These are phyloP conservation scores for Diaporthe sp. DNA, from an alignment of 2,329 filamentous ascomycete genomes.

Conservation along the genomic window DNA sequence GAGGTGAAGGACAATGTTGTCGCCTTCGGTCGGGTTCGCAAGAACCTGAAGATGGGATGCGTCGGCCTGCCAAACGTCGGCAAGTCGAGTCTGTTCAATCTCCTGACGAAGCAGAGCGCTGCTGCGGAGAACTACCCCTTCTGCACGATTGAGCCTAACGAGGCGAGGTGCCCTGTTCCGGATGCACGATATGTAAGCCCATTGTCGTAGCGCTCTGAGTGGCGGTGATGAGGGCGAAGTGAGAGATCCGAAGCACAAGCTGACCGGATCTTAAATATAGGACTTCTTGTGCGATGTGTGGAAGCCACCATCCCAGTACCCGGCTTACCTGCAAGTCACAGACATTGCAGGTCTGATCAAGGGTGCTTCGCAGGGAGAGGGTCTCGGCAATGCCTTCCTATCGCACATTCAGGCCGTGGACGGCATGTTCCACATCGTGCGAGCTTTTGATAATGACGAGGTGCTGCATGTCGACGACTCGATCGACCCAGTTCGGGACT, in stretches of 20 bases:
- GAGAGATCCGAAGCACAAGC: slow-evolving; percentile 24
- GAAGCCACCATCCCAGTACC: slow-evolving; percentile 58
- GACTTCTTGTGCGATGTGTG: slow-evolving; percentile 57
- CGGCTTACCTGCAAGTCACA: slow-evolving; percentile 56
- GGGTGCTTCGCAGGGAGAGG: slow-evolving; percentile 55
- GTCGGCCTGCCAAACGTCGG: slow-evolving; percentile 58
- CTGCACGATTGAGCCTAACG: slow-evolving; percentile 59
- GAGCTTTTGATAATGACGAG: slow-evolving; percentile 57
- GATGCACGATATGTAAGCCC: slow-evolving; percentile 54
- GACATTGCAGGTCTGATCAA: slow-evolving; percentile 58
- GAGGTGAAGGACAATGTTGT: slow-evolving; percentile 55
- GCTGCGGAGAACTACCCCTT: slow-evolving; percentile 58
- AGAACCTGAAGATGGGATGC: slow-evolving; percentile 59
- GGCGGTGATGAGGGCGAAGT: neutral
- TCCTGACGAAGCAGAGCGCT: slow-evolving; percentile 57
- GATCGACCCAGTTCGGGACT: slow-evolving; percentile 55
- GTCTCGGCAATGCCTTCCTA: slow-evolving; percentile 56
- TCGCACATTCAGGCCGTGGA: slow-evolving; percentile 58
- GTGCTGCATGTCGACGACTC: slow-evolving; percentile 59
- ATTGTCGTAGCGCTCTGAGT: neutral
- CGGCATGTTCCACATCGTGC: slow-evolving; percentile 57
- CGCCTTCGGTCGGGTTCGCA: slow-evolving; percentile 55
- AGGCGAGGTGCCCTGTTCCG: slow-evolving; percentile 56
- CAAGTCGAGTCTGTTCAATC: slow-evolving; percentile 57
- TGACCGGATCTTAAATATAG: slow-evolving; percentile 38